Base-by-base conservation (phyloP, 2,329 filamentous ascomycete genomes). In the Akanthomyces dipterigenus region DNA sequence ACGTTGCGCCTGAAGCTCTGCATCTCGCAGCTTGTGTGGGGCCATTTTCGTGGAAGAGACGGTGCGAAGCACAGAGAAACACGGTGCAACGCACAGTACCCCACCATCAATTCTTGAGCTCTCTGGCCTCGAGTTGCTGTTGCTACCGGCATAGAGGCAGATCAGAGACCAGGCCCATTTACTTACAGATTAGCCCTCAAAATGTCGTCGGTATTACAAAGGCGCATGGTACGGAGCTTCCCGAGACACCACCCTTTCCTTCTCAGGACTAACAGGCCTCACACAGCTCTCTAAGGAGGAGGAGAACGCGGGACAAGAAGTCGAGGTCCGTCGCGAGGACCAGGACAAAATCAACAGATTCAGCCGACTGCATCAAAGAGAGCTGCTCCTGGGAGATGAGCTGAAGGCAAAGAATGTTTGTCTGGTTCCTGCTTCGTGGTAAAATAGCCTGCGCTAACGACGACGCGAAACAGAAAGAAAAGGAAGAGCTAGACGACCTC, bases 301-400 rank as follows among this genome's bases (percentile, higher is more conserved):
- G 70, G 95, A 99, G 76, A 88, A 87, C 63, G 81, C 87, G 22
- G 83, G 85, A 64, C 89, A 95, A 67, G 95, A 99, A 72, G 88
- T 92, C 69, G 90, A 97, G 76, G 95, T 99, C 63, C 90, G 95
- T 63, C 89, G 93, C 70, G 93, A 98, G 74, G 95, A 99, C 73
- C 95, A 99, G 76, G 93, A 98, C 78, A 96, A 95, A 78, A 99
- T 99, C 85, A 99, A 99, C 78, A 88, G 87, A 66, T 99, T 99
- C 81, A 97, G 93, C 75, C 88, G 92, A 49, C 81, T 99, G 65
- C 95, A 99, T 74, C 91, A 96, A 73, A 88, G 90, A 56, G 90
- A 96, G 73, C 82, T 89, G 38, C 76, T 81, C 3, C 74, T 98
- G 3, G 88, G 96, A 71, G 92, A 96, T 53, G 87, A 95, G 68